Base-by-base conservation (phyloP, 106 monocot species). In the Iris macrosiphon region DNA sequence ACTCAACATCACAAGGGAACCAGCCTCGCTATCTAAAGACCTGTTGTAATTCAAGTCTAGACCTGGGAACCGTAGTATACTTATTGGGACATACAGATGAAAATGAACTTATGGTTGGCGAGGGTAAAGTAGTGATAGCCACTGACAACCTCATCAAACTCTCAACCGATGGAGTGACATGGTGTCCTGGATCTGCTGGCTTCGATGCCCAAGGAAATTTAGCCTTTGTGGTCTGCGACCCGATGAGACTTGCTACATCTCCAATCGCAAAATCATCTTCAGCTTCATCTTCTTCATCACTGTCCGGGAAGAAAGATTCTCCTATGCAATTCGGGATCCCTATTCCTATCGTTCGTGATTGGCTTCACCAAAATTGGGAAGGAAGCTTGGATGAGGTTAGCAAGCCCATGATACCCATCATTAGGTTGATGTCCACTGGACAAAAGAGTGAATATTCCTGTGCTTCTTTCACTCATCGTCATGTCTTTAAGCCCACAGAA, bases 81-180 rank as follows among this genome's bases (percentile, higher is more conserved):
- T 57, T 92, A 17, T 19, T 92, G 32, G 81, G 92, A 8, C 65
- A 79, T 47, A 72, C 72, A 27, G 61, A 76, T 24, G 53, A 57
- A 52, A 74, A 71, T 15, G 76, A 92, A 15, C 64, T 87, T 24
- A 73, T 53, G 2, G 55, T 92, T 31, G 82, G 79, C 15, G 86
- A 87, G 37, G 92, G 79, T 25, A 92, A 87, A 69, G 79, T 92
- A 28, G 58, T 83, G 5, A 74, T 92, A 44, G 73, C 82, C 27
- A 92, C 92, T 14, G 92, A 92, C 59, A 92, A 83, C 58, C 86
- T 92, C 17, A 74, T 92, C 63, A 92, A 92, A 48, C 64, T 92
- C 38, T 82, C 81, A n/a, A 74, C 76, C 3, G 72, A 84, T 61
- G 82, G 76, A 4, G n/a, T n/a, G n/a, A 68, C 60, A n/a, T 87